phyloP scores from a whole-genome alignment of 441 rosid genomes.

The Daphne laureola region DNA sequence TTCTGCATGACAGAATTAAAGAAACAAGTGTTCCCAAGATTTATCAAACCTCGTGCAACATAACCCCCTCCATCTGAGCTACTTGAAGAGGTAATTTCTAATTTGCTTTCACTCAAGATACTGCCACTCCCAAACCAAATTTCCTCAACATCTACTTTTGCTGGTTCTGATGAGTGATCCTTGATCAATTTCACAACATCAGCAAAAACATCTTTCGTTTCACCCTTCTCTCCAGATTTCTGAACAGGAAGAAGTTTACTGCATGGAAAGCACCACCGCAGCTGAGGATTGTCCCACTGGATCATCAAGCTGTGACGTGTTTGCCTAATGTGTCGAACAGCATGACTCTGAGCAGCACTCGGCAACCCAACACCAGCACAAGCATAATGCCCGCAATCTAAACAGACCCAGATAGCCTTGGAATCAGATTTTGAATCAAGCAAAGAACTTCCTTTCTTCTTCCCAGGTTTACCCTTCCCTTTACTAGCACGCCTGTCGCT shows the following conservation, averaged over 20 bases:
- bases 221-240: conserved; percentile 48
- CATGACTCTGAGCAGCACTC: conserved; percentile 67
- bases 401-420: conserved; percentile 84
- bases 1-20: conserved; percentile 93
- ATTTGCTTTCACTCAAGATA: conserved; percentile 33
- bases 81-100: conserved; percentile 21
- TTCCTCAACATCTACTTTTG: conserved; percentile 45
- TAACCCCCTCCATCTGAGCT: conserved; percentile 42
- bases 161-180: conserved; percentile 27
- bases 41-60: conserved; percentile 65
- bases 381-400: conserved; percentile 77
- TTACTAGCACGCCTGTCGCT: conserved; percentile 51
- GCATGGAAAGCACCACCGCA: conserved; percentile 85
- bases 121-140: conserved; percentile 59
- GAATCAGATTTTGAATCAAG: conserved; percentile 40
- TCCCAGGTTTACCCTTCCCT: conserved; percentile 60
- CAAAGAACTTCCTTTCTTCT: conserved; percentile 43
- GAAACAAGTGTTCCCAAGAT: conserved; percentile 95
- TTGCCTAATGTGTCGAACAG: conserved; percentile 51
- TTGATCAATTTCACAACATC: conserved; percentile 62
- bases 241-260: conserved; percentile 51
- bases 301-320: conserved; percentile 63
- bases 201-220: conserved; percentile 41
- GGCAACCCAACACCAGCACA: conserved; percentile 93
- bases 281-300: conserved; percentile 72